Base-by-base conservation (phyloP, 148 eudicot species). In the Salicornia ramosissima region DNA sequence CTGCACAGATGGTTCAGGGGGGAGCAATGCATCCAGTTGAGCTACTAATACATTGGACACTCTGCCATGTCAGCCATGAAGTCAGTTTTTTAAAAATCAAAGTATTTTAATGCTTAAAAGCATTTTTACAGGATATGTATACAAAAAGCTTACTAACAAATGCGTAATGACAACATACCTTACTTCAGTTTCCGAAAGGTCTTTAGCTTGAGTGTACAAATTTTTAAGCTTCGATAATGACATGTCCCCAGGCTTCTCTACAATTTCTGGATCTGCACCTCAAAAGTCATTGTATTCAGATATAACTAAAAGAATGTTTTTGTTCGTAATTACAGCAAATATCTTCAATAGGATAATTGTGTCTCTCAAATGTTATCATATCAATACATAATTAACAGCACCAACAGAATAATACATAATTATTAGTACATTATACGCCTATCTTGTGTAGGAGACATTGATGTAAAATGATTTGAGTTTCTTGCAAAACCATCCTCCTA, bases 161-260 rank as follows among this genome's bases (percentile, higher is more conserved):
- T 43, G 69, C 21, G 67, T 45, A 10, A 31, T 40, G 46, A 54
- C 5, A 58, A 22, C 46, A 65, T 83, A 92, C 96, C 29, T 82
- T 67, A 86, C 87, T 90, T 93, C 98, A 80, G 46, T 80, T 77
- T 90, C 98, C 39, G 97, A 72, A 14, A 88, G 84, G 11, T 90
- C 95, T 82, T 90, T 93, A 26, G 92, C 98, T 69, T 83, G 89
- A 39, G 34, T 74, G 75, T 93, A 93, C 67, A 93, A 74, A 58
- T 18, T 54, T 77, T 86, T 93, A 31, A 93, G 91, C 77, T 69
- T 84, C 16, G 79, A 62, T 21, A 93, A 81, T 33, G 90, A 87
- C 77, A 11, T 83, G 77, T 90, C 95, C 42, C 97, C 97, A 29
- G 95, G 98, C 85, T 93, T 93, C 78, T 93, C 96, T 70, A 88